Evolutionary conservation across 805 yeast species (phyloP), one percentile per base, ranked within the genome.

Genomic region (Lachancea thermotolerans): DNA sequence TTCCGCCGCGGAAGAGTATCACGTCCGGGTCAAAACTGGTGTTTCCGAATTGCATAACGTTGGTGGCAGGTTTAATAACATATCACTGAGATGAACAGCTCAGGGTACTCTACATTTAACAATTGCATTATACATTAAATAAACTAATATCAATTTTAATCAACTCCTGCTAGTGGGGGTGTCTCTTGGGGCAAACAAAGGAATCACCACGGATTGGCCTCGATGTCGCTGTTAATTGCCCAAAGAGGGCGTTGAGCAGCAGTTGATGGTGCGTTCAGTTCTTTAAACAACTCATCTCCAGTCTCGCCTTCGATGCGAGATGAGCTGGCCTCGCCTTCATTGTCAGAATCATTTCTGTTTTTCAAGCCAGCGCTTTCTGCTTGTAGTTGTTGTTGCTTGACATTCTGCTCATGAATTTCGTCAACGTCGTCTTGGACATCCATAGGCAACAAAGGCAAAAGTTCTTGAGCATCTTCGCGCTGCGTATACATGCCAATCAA

Each of bases 401-500:
- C 30, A 21, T 55, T 58, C 14, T 62, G 72, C 44, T 78, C 83
- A 48, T 74, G 77, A 17, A 83, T 71, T 45, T 79, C 85, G 52
- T 85, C 95, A 31, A 87, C 66, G 43, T 77, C 79, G 58, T 87
- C 96, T 46, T 82, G 65, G 10, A 88, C 70, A 14, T 78, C 79
- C 16, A 79, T 65, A 0, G 95, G 91, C 39, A 89, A 64, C 17
- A 78, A 67, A 1, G 97, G 96, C 59, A 82, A 86, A 56, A 72
- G 82, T 43, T 73, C 46, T 18, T 51, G 44, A 15, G 84, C 75
- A 42, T 80, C 73, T 16, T 69, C 67, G 35, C 70, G 70, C 43
- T 77, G 72, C 2, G 96, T 95, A 71, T 87, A 91, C 36, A 75
- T 73, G 45, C 76, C 78, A 21, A 87, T 72, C 61, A 88, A 66